These are phyloP conservation scores for Triglochin maritima DNA, from an alignment of 106 monocot species.

Conservation along the genomic window DNA sequence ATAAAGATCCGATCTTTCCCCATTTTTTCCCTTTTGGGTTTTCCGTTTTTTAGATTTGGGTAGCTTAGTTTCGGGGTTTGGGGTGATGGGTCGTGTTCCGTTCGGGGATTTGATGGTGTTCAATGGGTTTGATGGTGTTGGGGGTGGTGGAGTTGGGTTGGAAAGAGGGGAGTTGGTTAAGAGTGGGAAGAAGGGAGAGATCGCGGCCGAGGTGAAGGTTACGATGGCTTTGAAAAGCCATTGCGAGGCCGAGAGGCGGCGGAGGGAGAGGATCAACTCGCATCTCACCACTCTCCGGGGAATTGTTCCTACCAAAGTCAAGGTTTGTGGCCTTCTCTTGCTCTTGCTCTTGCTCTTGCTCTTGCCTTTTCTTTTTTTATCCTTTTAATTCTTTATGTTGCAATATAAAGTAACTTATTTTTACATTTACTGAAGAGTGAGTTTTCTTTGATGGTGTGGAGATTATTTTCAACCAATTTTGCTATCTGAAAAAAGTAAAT, in stretches of 20 bases:
- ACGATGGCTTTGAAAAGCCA: conserved; percentile 60
- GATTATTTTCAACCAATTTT: too few species aligned
- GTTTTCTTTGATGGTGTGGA: too few species aligned
- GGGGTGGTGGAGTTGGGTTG: not conserved
- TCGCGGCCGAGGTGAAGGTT: conserved; percentile 16
- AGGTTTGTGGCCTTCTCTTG: conserved; percentile 24
- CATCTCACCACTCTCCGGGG: conserved; percentile 37
- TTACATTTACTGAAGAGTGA: too few species aligned
- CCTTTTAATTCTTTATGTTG: too few species aligned
- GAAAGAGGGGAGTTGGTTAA: conserved; percentile 1
- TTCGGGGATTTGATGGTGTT: conserved; percentile 9
- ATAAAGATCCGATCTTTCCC: not conserved
- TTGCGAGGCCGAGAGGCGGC: conserved; percentile 60
- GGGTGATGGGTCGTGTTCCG: conserved; percentile 26
- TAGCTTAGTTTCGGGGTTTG: not conserved
- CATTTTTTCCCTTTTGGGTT: not conserved
- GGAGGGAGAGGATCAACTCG: conserved; percentile 61
- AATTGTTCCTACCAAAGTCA: conserved; percentile 30
- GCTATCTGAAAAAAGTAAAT: too few species aligned
- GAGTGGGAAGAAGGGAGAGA: conserved; percentile 10
- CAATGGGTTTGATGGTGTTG: not conserved
- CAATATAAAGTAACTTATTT: too few species aligned
- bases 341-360: not conserved
- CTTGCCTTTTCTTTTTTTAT: too few species aligned
- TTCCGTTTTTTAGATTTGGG: not conserved